Conservation (phyloP, 1,284 basidiomycete species). For the Melampsora americana region DNA sequence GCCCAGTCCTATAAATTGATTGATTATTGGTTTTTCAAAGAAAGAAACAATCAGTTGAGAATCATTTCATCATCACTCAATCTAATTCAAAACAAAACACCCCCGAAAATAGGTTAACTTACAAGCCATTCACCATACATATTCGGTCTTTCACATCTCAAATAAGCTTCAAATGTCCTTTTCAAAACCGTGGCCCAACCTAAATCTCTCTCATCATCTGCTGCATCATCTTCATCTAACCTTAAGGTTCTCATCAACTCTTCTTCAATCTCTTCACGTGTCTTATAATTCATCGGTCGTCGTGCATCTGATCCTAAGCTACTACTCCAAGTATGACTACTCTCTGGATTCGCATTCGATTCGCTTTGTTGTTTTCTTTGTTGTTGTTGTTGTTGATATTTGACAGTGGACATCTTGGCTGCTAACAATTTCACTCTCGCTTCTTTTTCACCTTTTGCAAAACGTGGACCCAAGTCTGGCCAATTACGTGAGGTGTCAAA, state of each 20-base stretch:
- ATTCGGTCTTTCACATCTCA: constrained; percentile 80
- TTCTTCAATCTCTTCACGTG: constrained; percentile 49
- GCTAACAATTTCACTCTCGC: constrained; percentile 56
- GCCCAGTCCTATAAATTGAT: constrained; percentile 40
- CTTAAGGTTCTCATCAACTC: constrained; percentile 50
- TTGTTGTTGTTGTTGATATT: constrained; percentile 8
- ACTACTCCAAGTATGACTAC: constrained; percentile 10
- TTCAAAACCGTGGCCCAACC: constrained; percentile 87
- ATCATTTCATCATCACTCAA: not conserved
- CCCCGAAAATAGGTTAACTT: constrained; percentile 53
- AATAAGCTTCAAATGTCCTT: constrained; percentile 81
- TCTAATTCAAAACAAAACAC: too few relatives aligned
- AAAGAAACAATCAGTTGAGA: not conserved
- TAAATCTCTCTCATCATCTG: constrained; percentile 64
- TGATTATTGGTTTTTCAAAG: too few relatives aligned
- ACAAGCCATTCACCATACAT: constrained; percentile 79
- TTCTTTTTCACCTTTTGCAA: constrained; percentile 67
- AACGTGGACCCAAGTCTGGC: constrained; percentile 80
- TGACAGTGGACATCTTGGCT: constrained; percentile 48
- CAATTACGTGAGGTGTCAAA: constrained; percentile 83
- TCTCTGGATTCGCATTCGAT: constrained; percentile 45
- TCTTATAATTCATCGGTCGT: constrained; percentile 42
- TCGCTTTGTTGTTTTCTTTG: constrained; percentile 25
- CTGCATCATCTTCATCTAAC: constrained; percentile 48
- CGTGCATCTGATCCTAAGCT: constrained; percentile 1